These are phyloP conservation scores for Aurinia saxatilis DNA, from an alignment of 345 rosid genomes.

Conservation along the genomic window DNA sequence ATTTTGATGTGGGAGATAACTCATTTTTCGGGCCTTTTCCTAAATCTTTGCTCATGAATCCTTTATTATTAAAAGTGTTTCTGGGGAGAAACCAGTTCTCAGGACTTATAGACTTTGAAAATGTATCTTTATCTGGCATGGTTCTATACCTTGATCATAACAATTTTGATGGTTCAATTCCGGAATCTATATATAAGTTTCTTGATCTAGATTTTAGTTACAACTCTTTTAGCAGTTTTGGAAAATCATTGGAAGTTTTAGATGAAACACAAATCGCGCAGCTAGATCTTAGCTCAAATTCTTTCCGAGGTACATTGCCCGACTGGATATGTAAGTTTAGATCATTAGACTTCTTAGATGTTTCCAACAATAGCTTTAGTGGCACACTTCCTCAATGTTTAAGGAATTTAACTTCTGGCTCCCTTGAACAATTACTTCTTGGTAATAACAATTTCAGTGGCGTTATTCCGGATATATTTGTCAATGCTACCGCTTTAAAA, in stretches of 20 bases:
- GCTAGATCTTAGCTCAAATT: not conserved
- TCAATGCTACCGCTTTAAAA: not conserved
- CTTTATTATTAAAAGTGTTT: rapidly evolving
- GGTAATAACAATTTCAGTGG: no score
- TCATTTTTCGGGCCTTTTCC: not conserved
- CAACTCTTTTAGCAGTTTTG: not conserved
- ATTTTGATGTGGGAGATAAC: not conserved
- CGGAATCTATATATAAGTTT: not conserved
- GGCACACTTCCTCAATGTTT: constrained; percentile 24
- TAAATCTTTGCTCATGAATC: not conserved
- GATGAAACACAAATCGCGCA: rapidly evolving
- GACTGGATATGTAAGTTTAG: constrained; percentile 21
- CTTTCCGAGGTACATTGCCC: constrained; percentile 1
- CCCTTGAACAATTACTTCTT: no score
- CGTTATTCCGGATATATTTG: no score
- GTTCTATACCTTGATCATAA: not conserved
- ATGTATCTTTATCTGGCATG: not conserved
- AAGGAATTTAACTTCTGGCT: no score
- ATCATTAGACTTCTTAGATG: constrained; percentile 16
- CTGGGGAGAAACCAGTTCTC: not conserved
- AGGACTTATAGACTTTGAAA: not conserved
- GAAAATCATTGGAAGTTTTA: not conserved
- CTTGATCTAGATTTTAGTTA: not conserved
- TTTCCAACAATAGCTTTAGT: constrained; percentile 32
- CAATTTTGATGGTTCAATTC: not conserved